A percentile compares a stretch with the other conserved stretches of the same genome.
phyloP scores from a whole-genome alignment of 2,329 filamentous ascomycete genomes.

The Apiospora saccharicola region DNA sequence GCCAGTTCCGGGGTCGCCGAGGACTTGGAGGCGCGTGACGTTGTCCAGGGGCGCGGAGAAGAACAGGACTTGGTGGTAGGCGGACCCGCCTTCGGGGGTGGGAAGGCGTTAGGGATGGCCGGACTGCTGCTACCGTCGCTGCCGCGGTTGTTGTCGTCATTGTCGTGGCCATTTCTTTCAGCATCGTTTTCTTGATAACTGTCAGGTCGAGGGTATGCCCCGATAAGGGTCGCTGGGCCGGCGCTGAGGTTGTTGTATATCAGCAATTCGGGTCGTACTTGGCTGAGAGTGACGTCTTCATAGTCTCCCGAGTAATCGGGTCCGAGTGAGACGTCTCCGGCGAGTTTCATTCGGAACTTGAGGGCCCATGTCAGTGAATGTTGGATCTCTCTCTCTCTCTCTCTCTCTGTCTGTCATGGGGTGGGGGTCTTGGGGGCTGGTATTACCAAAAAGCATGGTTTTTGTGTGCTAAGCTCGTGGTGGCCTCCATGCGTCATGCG shows the following conservation, averaged over 20 bases:
- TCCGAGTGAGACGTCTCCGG: constrained; percentile 18
- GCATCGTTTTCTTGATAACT: background rate
- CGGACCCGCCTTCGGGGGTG: background rate
- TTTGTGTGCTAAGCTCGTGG: background rate
- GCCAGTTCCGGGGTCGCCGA: background rate
- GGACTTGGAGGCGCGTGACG: background rate
- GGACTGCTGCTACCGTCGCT: background rate
- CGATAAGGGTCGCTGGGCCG: constrained; percentile 4
- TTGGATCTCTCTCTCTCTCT: no score
- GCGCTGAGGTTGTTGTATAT: constrained; percentile 13
- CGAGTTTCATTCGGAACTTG: constrained; percentile 21
- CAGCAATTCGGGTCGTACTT: background rate
- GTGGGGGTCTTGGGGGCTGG: background rate
- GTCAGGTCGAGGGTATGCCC: background rate
- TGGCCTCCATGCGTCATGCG: background rate
- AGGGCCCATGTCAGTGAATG: background rate
- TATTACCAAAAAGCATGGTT: constrained; percentile 24
- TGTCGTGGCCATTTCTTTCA: background rate
- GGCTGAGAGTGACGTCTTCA: constrained; percentile 15
- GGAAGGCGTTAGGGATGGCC: background rate
- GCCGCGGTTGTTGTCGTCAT: background rate
- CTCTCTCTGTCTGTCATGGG: background rate
- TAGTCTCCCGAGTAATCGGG: background rate
- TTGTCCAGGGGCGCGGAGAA: background rate
- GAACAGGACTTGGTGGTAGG: background rate